Evolutionary conservation across 495 filamentous ascomycete species (phyloP).

Genomic region (Aspergillus sclerotiicarbonarius): DNA sequence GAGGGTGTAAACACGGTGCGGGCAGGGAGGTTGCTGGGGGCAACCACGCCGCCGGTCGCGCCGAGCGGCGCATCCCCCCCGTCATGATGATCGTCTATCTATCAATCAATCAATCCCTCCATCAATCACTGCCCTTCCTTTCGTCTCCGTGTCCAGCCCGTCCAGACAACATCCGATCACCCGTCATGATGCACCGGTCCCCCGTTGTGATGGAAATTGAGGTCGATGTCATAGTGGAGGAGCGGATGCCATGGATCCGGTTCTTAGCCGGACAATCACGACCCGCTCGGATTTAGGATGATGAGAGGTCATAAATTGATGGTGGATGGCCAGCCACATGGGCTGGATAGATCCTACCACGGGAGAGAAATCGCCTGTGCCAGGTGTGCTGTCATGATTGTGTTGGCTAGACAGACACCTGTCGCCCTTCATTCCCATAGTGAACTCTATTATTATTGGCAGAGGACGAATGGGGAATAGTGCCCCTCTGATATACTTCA

Average conservation of each 20-base stretch:
- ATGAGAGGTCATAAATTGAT: background rate
- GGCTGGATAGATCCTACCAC: background rate
- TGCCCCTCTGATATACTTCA: no score
- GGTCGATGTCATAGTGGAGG: constrained; percentile 7
- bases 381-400: no score
- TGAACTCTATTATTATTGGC: no score
- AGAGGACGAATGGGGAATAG: no score
- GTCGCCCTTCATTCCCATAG: no score
- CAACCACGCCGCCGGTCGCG: constrained; percentile 28
- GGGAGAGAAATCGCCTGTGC: no score
- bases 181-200: background rate
- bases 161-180: background rate
- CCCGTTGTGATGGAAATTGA: background rate
- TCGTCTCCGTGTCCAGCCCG: background rate
- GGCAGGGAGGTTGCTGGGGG: constrained; percentile 37
- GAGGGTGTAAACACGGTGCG: constrained; percentile 42
- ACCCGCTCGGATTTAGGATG: background rate
- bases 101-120: no score
- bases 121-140: background rate
- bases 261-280: background rate
- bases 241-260: constrained; percentile 1
- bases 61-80: background rate
- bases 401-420: no score
- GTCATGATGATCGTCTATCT: background rate
- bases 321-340: background rate